Conservation (phyloP, 2,329 filamentous ascomycete genomes). For the Fusarium nematophilum region DNA sequence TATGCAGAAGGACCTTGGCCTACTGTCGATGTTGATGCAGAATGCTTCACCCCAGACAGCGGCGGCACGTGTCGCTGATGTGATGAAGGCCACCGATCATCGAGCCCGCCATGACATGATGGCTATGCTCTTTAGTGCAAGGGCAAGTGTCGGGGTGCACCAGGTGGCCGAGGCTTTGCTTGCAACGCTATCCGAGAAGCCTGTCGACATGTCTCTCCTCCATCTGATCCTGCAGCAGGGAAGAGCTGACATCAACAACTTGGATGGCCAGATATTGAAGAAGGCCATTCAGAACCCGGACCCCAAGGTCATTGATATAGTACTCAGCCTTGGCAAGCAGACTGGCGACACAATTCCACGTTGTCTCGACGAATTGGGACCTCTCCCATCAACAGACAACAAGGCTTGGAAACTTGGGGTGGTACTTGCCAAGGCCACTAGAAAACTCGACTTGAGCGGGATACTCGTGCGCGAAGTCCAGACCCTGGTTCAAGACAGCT, state of each 20-base stretch:
- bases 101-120: constrained; percentile 59
- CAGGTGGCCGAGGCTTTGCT: constrained; percentile 58
- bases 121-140: constrained; percentile 58
- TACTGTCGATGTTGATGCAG: constrained; percentile 59
- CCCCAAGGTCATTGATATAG: constrained; percentile 59
- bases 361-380: constrained; percentile 57
- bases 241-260: constrained; percentile 63
- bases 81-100: constrained; percentile 58
- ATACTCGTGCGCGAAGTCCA: constrained; percentile 65
- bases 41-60: constrained; percentile 60
- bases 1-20: constrained; percentile 57
- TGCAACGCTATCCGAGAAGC: constrained; percentile 55
- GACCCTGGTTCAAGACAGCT: constrained; percentile 52
- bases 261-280: constrained; percentile 56
- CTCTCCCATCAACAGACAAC: constrained; percentile 55
- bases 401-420: constrained; percentile 63
- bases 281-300: constrained; percentile 58
- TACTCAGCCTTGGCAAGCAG: constrained; percentile 60
- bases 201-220: constrained; percentile 63
- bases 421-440: constrained; percentile 57
- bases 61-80: constrained; percentile 59
- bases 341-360: constrained; percentile 55
- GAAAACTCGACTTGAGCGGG: constrained; percentile 56
- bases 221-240: constrained; percentile 62
- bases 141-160: constrained; percentile 55